Evolutionary conservation across 2,329 filamentous ascomycete species (phyloP).

Genomic region (Fonsecaea nubica): DNA sequence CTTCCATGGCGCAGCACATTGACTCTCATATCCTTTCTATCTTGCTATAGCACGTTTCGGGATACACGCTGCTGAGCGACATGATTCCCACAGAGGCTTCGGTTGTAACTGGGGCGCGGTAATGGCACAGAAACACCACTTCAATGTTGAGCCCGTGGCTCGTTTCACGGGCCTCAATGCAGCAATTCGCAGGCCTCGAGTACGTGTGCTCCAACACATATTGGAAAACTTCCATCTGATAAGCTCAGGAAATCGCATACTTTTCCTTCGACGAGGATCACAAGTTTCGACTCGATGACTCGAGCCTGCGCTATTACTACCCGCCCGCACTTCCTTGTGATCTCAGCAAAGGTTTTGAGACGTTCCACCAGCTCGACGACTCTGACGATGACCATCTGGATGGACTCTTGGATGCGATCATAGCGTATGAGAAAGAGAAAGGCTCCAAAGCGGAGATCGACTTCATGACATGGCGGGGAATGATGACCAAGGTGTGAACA

Average conservation of each 20-base stretch:
- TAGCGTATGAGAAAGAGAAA: constrained; percentile 72
- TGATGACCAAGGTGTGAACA: constrained; percentile 87
- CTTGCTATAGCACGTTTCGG: neutral
- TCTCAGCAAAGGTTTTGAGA: constrained; percentile 79
- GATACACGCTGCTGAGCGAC: neutral
- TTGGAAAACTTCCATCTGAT: constrained; percentile 4
- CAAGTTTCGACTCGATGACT: constrained; percentile 74
- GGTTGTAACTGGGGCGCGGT: neutral
- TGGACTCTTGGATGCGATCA: constrained; percentile 77
- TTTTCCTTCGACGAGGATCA: constrained; percentile 94
- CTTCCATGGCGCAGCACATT: neutral
- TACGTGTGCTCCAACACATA: constrained; percentile 47
- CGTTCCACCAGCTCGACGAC: constrained; percentile 83
- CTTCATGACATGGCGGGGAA: constrained; percentile 91
- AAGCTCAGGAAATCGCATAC: constrained; percentile 80
- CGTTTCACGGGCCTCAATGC: constrained; percentile 72
- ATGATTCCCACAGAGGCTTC: constrained; percentile 1
- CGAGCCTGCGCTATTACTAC: constrained; percentile 87
- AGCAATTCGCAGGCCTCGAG: constrained; percentile 76
- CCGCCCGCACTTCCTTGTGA: constrained; percentile 73
- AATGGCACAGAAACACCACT: constrained; percentile 47
- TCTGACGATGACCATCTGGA: constrained; percentile 85
- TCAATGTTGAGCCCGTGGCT: constrained; percentile 72
- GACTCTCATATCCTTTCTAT: neutral
- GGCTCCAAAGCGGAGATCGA: constrained; percentile 74